Conservation (phyloP, 75 land plant genomes). For the Pinus albicaulis region DNA sequence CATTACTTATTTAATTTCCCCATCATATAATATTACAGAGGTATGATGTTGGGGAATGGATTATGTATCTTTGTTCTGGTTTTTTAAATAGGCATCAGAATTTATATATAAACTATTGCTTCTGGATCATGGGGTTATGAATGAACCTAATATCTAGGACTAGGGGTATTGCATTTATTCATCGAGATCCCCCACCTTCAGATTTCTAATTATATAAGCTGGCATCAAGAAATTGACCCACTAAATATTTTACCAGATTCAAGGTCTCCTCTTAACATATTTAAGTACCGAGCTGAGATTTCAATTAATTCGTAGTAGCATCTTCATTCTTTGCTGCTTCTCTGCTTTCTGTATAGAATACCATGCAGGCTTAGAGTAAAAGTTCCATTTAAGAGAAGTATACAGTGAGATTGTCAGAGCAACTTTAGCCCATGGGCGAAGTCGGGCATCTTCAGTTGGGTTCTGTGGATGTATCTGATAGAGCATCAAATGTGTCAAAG, state of each 20-base stretch:
- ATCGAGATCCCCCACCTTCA: conserved; percentile 7
- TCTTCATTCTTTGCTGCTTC: background rate
- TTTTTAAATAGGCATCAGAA: background rate
- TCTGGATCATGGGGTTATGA: too few species aligned
- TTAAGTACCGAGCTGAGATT: background rate
- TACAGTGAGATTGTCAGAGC: background rate
- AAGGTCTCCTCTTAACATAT: conserved; percentile 8
- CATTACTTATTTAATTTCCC: background rate
- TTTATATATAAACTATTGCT: too few species aligned
- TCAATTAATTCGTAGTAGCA: background rate
- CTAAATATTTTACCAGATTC: background rate
- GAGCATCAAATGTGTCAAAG: too few species aligned
- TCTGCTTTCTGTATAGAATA: background rate
- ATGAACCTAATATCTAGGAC: background rate
- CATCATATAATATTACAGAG: background rate
- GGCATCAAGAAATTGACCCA: conserved; percentile 4
- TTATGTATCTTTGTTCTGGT: conserved; percentile 5
- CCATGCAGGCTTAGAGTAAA: background rate
- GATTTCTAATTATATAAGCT: background rate
- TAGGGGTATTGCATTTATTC: background rate
- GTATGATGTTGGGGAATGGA: conserved; percentile 1
- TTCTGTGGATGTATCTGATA: background rate
- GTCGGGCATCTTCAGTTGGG: conserved; percentile 11
- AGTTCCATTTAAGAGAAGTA: background rate
- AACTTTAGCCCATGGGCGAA: conserved; percentile 6